A percentile compares a stretch with the other conserved stretches of the same genome.
Conservation (phyloP, 2,329 filamentous ascomycete genomes). For the Pseudogymnoascus sp. region DNA sequence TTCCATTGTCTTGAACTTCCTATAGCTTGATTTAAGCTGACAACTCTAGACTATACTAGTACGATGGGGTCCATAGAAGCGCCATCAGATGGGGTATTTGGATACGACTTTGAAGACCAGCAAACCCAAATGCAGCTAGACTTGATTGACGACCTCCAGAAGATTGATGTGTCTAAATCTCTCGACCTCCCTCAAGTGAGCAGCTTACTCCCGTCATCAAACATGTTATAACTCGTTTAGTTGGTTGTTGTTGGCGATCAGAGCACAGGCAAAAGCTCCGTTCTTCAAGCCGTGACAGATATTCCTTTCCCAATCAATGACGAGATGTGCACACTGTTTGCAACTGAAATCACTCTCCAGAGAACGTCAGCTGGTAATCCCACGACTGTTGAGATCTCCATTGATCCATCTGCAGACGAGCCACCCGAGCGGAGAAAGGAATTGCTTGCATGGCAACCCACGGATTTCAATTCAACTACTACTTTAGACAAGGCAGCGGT, state of each 20-base stretch:
- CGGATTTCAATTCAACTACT: slow-evolving; percentile 8
- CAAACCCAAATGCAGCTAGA: slow-evolving; percentile 16
- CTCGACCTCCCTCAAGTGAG: slow-evolving; percentile 16
- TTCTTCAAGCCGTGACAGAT: slow-evolving; percentile 29
- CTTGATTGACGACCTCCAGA: slow-evolving; percentile 18
- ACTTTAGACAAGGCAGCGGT: slow-evolving; percentile 11
- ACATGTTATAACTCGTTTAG: slow-evolving; percentile 4
- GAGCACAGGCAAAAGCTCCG: slow-evolving; percentile 31
- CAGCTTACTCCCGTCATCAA: neutral
- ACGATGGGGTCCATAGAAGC: neutral
- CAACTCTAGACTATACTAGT: neutral
- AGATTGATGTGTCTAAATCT: slow-evolving; percentile 15
- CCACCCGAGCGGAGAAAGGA: slow-evolving; percentile 8
- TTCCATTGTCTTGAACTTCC: neutral
- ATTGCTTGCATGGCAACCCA: slow-evolving; percentile 11
- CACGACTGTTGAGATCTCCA: slow-evolving; percentile 11
- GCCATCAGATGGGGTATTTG: slow-evolving; percentile 4
- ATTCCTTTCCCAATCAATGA: slow-evolving; percentile 32
- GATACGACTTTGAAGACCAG: slow-evolving; percentile 18
- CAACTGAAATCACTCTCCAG: slow-evolving; percentile 35
- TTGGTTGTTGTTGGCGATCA: slow-evolving; percentile 35
- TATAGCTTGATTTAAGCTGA: neutral
- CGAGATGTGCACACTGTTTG: slow-evolving; percentile 36
- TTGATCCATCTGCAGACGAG: slow-evolving; percentile 11
- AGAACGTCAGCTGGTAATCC: slow-evolving; percentile 13